Evolutionary conservation across 1,284 basidiomycete species (phyloP).

Genomic region (Leccinum cinnamomeum): DNA sequence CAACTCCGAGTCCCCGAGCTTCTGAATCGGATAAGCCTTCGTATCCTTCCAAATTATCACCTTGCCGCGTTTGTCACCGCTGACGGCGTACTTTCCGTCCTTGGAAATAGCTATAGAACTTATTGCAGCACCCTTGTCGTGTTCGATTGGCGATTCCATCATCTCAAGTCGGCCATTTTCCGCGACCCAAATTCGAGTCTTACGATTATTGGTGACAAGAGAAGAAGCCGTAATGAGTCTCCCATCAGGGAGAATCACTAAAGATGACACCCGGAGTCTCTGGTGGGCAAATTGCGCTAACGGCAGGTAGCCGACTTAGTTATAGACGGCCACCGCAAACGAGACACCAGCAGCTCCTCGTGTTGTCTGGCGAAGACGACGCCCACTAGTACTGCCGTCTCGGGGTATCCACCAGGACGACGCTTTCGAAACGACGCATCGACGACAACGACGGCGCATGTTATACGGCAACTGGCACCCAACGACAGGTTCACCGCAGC

Average conservation of each 20-base stretch:
- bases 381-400: no score
- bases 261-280: no score
- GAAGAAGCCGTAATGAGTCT: not conserved
- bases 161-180: not conserved
- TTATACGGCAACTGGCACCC: no score
- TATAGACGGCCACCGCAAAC: no score
- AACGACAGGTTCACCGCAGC: no score
- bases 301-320: no score
- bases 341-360: no score
- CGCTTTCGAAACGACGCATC: no score
- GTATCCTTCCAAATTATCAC: slow-evolving; percentile 11
- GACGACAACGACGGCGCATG: no score
- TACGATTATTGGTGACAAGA: not conserved
- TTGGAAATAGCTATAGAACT: slow-evolving; percentile 5
- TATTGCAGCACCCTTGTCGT: not conserved
- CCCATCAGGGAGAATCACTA: not conserved
- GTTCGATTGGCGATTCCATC: not conserved
- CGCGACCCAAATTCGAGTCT: not conserved
- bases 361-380: no score
- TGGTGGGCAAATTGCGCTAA: no score
- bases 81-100: slow-evolving; percentile 12
- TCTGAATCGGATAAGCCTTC: not conserved
- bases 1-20: not conserved
- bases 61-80: slow-evolving; percentile 1
- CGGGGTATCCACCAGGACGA: no score